Conservation (phyloP, 345 rosid species). For the Salix viminalis region DNA sequence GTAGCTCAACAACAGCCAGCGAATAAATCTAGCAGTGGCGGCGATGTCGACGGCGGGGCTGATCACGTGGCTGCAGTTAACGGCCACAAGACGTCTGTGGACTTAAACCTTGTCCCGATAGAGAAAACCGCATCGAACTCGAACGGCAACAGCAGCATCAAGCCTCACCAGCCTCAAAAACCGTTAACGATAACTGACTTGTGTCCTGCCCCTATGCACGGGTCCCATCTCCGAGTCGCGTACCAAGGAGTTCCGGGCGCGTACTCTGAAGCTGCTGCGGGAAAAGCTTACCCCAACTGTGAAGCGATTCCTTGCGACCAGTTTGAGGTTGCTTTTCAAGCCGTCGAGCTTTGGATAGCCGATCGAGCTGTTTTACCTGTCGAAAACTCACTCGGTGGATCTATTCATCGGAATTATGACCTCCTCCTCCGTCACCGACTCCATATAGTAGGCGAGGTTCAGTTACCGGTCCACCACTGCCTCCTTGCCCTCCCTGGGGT, state of each 20-base stretch:
- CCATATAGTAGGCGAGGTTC: conserved; percentile 96
- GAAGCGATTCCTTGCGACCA: conserved; percentile 97
- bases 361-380: conserved; percentile 92
- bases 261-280: conserved; percentile 95
- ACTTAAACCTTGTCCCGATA: conserved; percentile 51
- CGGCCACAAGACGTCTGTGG: conserved; percentile 48
- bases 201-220: conserved; percentile 87
- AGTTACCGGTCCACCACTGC: conserved; percentile 91
- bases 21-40: conserved; percentile 5
- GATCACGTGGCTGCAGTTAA: conserved; percentile 47
- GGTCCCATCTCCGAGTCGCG: conserved; percentile 80
- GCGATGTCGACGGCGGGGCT: conserved; percentile 10
- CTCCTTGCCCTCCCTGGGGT: conserved; percentile 87
- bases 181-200: conserved; percentile 67
- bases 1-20: conserved; percentile 39
- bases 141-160: conserved; percentile 6
- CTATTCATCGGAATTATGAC: conserved; percentile 93
- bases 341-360: conserved; percentile 98
- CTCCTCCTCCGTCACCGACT: conserved; percentile 95
- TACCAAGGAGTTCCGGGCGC: conserved; percentile 99
- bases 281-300: conserved; percentile 88
- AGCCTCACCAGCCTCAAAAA: conserved; percentile 28
- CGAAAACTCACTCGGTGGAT: conserved; percentile 93
- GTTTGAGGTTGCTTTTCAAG: conserved; percentile 92
- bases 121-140: neutral